Percentiles rank a stretch among this genome's conserved stretches.
phyloP scores from a whole-genome alignment of 2,329 filamentous ascomycete genomes.

The Aspergillus sp. region DNA sequence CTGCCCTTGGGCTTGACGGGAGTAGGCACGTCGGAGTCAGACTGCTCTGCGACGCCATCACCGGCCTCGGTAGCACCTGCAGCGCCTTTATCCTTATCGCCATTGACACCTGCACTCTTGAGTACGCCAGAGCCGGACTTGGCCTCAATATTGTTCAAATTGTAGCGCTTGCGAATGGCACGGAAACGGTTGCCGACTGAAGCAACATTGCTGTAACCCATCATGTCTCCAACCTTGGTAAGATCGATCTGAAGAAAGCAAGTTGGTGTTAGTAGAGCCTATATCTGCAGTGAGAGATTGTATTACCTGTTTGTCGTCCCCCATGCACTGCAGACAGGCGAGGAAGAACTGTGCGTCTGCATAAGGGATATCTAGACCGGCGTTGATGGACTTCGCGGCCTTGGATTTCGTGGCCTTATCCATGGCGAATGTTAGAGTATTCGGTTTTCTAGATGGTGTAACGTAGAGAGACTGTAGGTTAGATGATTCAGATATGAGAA shows the following conservation, averaged over 20 bases:
- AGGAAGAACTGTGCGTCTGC: slow-evolving; percentile 28
- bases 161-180: slow-evolving; percentile 28
- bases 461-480: neutral
- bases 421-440: slow-evolving; percentile 6
- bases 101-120: neutral
- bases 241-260: slow-evolving; percentile 28
- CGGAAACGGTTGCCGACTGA: slow-evolving; percentile 33
- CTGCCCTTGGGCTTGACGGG: slow-evolving; percentile 1
- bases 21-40: neutral
- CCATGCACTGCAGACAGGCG: slow-evolving; percentile 29
- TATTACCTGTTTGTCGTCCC: slow-evolving; percentile 19
- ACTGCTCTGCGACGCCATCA: neutral
- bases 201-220: slow-evolving; percentile 31
- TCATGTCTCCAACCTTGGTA: slow-evolving; percentile 22
- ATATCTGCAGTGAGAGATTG: neutral
- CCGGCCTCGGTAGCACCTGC: neutral
- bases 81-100: neutral
- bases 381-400: neutral
- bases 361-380: slow-evolving; percentile 4
- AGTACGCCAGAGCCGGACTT: slow-evolving; percentile 1
- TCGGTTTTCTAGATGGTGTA: neutral
- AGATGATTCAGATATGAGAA: neutral
- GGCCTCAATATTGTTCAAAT: slow-evolving; percentile 23
- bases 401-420: neutral
- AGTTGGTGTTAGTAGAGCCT: neutral